Percentiles rank a stretch among this genome's conserved stretches.
phyloP scores from a whole-genome alignment of 2,329 filamentous ascomycete genomes.

The Nemania sp. region DNA sequence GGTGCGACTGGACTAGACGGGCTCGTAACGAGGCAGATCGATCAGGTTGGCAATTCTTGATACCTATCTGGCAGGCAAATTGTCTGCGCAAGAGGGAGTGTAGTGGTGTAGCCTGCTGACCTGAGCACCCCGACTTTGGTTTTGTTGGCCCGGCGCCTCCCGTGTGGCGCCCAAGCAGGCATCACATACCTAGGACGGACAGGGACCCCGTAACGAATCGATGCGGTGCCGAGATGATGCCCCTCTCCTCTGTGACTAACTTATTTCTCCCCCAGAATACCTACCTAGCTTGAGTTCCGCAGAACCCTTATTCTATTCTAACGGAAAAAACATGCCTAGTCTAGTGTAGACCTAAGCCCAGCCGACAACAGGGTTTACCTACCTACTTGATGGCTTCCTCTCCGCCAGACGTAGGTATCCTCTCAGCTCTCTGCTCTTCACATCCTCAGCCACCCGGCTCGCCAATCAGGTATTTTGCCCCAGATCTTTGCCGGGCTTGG shows the following conservation, averaged over 20 bases:
- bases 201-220: constrained; percentile 1
- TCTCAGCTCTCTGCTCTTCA: background rate
- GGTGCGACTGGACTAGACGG: background rate
- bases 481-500: constrained; percentile 2
- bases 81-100: too few species aligned
- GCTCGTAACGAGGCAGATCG: background rate
- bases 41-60: background rate
- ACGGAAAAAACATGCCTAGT: background rate
- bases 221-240: background rate
- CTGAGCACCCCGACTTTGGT: background rate
- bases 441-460: background rate
- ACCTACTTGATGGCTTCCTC: background rate
- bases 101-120: constrained; percentile 9
- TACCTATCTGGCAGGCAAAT: background rate
- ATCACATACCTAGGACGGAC: background rate
- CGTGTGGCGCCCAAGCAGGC: constrained; percentile 9
- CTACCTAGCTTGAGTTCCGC: background rate
- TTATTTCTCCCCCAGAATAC: background rate
- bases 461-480: constrained; percentile 18
- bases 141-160: constrained; percentile 19
- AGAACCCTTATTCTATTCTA: background rate
- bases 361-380: background rate
- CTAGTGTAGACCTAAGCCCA: too few species aligned
- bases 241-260: background rate
- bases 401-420: background rate